These are phyloP conservation scores for Penicillium olsonii DNA, from an alignment of 2,329 filamentous ascomycete genomes.

Conservation along the genomic window DNA sequence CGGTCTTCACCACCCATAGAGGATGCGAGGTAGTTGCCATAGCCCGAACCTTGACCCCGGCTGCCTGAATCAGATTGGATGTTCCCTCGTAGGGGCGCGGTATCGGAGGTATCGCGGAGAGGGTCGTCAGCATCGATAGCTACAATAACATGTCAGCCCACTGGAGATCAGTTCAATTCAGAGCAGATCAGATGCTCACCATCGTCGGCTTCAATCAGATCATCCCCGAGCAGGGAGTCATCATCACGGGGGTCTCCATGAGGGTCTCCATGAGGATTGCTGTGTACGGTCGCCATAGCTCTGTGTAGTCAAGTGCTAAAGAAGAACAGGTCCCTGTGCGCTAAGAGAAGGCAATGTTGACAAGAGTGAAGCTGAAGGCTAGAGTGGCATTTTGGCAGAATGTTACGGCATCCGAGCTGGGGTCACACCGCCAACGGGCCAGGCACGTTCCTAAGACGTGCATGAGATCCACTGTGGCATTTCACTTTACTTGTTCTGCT, in stretches of 20 bases:
- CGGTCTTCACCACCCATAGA: constrained; percentile 92
- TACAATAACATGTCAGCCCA: constrained; percentile 34
- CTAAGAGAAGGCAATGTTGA: constrained; percentile 6
- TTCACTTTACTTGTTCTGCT: neutral
- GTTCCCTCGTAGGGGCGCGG: constrained; percentile 79
- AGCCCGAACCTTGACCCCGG: constrained; percentile 56
- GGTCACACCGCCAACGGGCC: too few relatives aligned
- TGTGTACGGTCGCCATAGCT: constrained; percentile 42
- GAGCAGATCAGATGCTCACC: constrained; percentile 51
- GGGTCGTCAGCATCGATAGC: constrained; percentile 94
- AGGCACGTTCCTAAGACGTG: constrained; percentile 3
- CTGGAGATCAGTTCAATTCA: neutral
- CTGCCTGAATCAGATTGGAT: constrained; percentile 63
- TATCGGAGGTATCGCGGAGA: constrained; percentile 67
- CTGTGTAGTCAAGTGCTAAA: constrained; percentile 6
- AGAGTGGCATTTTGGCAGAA: constrained; percentile 45
- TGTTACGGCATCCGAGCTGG: constrained; percentile 12
- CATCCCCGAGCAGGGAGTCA: constrained; percentile 65
- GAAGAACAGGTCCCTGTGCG: constrained; percentile 14
- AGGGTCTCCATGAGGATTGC: constrained; percentile 59
- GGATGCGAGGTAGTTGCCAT: constrained; percentile 82
- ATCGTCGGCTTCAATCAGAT: constrained; percentile 78
- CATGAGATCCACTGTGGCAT: neutral
- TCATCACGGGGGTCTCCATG: constrained; percentile 63
- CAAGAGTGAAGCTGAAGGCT: constrained; percentile 34